These are phyloP conservation scores for Royoungia palumana DNA, from an alignment of 768 basidiomycete genomes.

Conservation along the genomic window DNA sequence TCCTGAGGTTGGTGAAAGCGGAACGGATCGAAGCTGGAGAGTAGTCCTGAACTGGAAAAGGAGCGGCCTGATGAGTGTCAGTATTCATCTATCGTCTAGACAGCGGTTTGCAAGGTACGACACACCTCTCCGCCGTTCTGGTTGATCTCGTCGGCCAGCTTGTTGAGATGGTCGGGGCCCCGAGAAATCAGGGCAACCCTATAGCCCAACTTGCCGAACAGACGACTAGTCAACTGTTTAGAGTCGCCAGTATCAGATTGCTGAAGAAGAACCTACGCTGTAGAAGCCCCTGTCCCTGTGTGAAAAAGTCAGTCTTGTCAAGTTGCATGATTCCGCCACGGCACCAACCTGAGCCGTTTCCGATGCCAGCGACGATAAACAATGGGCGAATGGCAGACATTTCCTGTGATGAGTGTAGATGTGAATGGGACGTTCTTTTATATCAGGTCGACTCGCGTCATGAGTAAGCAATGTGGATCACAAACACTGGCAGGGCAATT, in stretches of 20 bases:
- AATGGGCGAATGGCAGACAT: constrained; percentile 44
- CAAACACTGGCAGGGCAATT: constrained; percentile 9
- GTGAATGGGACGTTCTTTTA: constrained; percentile 15
- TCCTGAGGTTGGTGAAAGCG: constrained; percentile 46
- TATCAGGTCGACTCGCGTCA: neutral
- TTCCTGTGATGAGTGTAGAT: constrained; percentile 1
- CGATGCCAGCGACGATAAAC: constrained; percentile 57
- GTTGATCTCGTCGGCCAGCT: constrained; percentile 54
- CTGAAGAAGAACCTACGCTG: constrained; percentile 43
- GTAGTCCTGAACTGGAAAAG: constrained; percentile 54
- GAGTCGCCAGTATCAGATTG: neutral
- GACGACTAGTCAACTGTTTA: constrained; percentile 38
- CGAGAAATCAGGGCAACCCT: constrained; percentile 65
- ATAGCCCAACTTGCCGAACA: constrained; percentile 62
- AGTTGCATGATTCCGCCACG: neutral
- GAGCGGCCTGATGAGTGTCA: constrained; percentile 42
- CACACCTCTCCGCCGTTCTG: constrained; percentile 54
- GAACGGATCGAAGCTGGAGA: constrained; percentile 48
- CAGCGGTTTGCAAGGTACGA: constrained; percentile 7
- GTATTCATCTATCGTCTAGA: neutral
- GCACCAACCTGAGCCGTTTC: constrained; percentile 36
- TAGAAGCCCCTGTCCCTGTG: constrained; percentile 54
- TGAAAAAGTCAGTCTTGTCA: neutral
- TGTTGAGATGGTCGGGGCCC: constrained; percentile 48
- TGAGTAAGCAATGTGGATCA: constrained; percentile 20